These are phyloP conservation scores for Phycomyces blakesleeanus DNA, from an alignment of 192 early-diverging fungal genomes.

Conservation along the genomic window DNA sequence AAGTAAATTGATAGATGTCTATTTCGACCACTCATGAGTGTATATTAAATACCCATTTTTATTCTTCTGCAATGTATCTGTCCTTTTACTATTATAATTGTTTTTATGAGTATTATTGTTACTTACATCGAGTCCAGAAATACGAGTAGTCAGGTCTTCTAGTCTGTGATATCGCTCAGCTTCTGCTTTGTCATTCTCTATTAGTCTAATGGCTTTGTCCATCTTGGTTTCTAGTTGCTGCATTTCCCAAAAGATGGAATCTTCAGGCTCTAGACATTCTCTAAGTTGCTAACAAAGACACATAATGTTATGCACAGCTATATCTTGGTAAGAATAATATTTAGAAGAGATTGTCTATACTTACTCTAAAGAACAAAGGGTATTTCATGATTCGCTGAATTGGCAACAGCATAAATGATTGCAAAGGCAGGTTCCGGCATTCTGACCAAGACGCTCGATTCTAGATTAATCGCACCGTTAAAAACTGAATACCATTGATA, in stretches of 20 bases:
- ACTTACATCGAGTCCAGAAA: constrained; percentile 18
- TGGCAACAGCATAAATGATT: constrained; percentile 10
- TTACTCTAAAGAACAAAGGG: constrained; percentile 16
- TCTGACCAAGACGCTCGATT: constrained; percentile 10
- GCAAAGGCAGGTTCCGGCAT: constrained; percentile 6
- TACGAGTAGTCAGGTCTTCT: constrained; percentile 18
- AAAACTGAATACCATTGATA: too few relatives aligned
- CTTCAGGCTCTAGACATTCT: background rate
- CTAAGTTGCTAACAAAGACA: constrained; percentile 2
- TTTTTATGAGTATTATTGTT: background rate
- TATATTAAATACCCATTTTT: too few relatives aligned
- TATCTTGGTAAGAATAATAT: background rate
- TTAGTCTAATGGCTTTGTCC: constrained; percentile 3
- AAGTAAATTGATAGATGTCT: background rate
- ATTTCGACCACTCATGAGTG: background rate
- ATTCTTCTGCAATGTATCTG: too few relatives aligned
- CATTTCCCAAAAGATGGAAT: background rate
- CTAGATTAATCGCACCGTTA: background rate
- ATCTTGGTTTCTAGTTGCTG: constrained; percentile 8
- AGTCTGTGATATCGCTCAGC: constrained; percentile 11
- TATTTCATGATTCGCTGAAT: constrained; percentile 18
- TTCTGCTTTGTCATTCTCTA: constrained; percentile 20
- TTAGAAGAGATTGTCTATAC: background rate
- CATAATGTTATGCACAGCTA: background rate
- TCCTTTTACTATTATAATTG: too few relatives aligned